Conservation (phyloP, 1,284 basidiomycete species). For the Jaminaea rosea region DNA sequence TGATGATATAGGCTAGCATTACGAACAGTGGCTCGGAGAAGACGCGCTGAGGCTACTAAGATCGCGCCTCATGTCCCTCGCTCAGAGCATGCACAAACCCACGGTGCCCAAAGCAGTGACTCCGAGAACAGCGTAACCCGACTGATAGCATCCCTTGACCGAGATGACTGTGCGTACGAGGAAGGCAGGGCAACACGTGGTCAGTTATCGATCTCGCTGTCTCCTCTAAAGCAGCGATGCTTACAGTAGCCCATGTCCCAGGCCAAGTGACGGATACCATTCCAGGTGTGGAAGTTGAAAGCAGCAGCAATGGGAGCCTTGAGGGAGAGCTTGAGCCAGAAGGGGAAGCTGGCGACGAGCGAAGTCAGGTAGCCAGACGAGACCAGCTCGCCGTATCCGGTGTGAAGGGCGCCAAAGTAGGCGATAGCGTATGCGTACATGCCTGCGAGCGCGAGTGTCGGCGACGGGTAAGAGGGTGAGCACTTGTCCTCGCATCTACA, state of each 20-base stretch:
- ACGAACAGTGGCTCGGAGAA: too few species aligned
- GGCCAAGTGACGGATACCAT: constrained; percentile 78
- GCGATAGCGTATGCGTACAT: constrained; percentile 81
- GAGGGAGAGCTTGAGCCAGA: constrained; percentile 44
- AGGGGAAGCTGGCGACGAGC: constrained; percentile 54
- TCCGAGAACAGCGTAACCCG: constrained; percentile 37
- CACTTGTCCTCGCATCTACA: too few species aligned
- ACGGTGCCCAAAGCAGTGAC: constrained; percentile 24
- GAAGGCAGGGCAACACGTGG: neutral
- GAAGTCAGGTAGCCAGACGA: constrained; percentile 70
- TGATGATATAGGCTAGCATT: too few species aligned
- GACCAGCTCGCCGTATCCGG: constrained; percentile 53
- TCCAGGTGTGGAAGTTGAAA: constrained; percentile 67
- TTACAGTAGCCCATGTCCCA: constrained; percentile 87
- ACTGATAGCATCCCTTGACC: constrained; percentile 33
- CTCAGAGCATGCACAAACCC: constrained; percentile 24
- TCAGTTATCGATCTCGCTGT: neutral
- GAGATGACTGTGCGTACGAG: constrained; percentile 14
- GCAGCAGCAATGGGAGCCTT: constrained; percentile 32
- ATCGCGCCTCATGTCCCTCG: too few species aligned
- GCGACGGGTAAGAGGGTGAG: neutral
- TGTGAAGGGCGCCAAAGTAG: constrained; percentile 73
- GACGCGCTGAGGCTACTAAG: too few species aligned
- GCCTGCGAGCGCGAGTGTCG: constrained; percentile 13
- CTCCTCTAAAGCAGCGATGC: constrained; percentile 37